These are phyloP conservation scores for Globisporangium middletonii DNA, from an alignment of 352 stramenopile genomes.

Conservation along the genomic window DNA sequence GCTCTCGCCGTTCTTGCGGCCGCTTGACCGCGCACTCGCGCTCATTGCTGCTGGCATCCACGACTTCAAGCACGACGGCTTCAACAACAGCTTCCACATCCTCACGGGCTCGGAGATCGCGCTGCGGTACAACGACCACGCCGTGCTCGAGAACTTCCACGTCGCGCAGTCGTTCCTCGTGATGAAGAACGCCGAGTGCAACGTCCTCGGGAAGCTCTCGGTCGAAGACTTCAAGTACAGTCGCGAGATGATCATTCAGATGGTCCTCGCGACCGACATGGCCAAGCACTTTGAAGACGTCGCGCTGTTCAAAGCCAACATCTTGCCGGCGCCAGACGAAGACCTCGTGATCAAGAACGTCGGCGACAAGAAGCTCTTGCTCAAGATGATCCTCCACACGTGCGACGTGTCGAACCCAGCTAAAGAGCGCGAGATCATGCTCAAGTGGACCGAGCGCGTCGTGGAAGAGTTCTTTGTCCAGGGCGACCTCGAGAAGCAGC, in stretches of 20 bases:
- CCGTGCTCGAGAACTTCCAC: conserved; percentile 87
- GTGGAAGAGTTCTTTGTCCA: conserved; percentile 95
- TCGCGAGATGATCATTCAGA: conserved; percentile 87
- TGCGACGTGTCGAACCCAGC: conserved; percentile 94
- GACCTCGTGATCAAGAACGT: conserved; percentile 77
- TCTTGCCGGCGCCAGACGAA: conserved; percentile 56
- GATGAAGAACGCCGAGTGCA: conserved; percentile 87
- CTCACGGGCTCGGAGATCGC: conserved; percentile 82
- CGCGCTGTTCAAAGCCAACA: conserved; percentile 84
- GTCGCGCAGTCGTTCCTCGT: conserved; percentile 85
- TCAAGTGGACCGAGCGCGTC: conserved; percentile 91
- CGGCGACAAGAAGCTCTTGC: conserved; percentile 81
- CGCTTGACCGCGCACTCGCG: conserved; percentile 63
- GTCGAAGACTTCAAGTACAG: conserved; percentile 81
- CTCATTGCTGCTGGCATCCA: conserved; percentile 82
- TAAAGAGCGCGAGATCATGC: conserved; percentile 83
- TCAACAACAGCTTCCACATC: conserved; percentile 90
- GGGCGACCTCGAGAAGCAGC: conserved; percentile 92
- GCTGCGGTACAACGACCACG: conserved; percentile 86
- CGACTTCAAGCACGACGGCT: conserved; percentile 88
- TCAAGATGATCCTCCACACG: conserved; percentile 89
- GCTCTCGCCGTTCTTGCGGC: conserved; percentile 64
- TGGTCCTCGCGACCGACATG: conserved; percentile 90
- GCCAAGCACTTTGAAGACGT: conserved; percentile 87
- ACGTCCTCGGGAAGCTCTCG: conserved; percentile 72